These are phyloP conservation scores for Penicillium crystallinum DNA, from an alignment of 495 filamentous ascomycete species.

Conservation along the genomic window DNA sequence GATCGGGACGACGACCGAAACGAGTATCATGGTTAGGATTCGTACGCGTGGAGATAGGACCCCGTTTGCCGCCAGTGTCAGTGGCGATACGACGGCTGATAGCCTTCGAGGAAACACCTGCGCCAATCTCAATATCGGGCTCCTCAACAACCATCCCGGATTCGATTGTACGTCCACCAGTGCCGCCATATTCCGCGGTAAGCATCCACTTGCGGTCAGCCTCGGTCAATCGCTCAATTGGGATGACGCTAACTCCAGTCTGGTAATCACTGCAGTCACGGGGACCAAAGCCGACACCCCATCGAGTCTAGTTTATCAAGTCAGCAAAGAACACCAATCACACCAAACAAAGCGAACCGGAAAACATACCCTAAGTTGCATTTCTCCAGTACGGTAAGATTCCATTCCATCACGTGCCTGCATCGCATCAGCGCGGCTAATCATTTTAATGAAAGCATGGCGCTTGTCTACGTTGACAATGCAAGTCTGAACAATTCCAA, in stretches of 20 bases:
- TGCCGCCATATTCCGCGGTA: constrained; percentile 88
- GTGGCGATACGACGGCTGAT: constrained; percentile 80
- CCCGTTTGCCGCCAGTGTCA: constrained; percentile 67
- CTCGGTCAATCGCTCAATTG: constrained; percentile 85
- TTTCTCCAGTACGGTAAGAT: constrained; percentile 60
- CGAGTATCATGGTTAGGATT: constrained; percentile 31
- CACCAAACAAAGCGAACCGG: constrained; percentile 5
- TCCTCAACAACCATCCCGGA: constrained; percentile 88
- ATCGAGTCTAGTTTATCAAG: constrained; percentile 61
- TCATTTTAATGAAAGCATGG: constrained; percentile 99
- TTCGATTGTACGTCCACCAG: constrained; percentile 76
- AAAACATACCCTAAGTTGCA: constrained; percentile 69
- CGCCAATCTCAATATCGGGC: constrained; percentile 97
- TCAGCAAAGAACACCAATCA: not conserved
- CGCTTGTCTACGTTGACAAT: constrained; percentile 97
- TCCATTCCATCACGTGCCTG: constrained; percentile 89
- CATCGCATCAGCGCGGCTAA: constrained; percentile 77
- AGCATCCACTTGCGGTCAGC: constrained; percentile 97
- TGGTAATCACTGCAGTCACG: constrained; percentile 96
- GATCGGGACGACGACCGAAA: constrained; percentile 36
- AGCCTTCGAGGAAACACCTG: constrained; percentile 93
- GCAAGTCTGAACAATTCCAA: constrained; percentile 87
- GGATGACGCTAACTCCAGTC: constrained; percentile 88
- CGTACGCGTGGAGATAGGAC: constrained; percentile 62
- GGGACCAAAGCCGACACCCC: constrained; percentile 96